These are phyloP conservation scores for Zangia roseola DNA, from an alignment of 768 basidiomycete species.

Conservation along the genomic window DNA sequence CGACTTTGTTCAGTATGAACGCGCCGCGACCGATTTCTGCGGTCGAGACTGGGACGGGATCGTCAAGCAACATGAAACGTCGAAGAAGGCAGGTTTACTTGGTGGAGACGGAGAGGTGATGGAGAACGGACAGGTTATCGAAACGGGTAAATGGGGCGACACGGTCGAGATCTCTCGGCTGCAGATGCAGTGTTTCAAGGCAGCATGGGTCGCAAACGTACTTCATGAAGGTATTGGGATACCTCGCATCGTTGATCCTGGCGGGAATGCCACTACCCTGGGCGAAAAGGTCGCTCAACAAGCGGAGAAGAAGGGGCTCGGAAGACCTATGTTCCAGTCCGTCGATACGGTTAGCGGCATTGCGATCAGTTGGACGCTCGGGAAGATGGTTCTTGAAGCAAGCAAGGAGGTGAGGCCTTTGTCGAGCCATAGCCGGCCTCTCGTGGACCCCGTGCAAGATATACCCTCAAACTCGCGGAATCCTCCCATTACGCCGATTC, in stretches of 20 bases:
- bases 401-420: conserved; percentile 74
- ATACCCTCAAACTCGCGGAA: conserved; percentile 49
- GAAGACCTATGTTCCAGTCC: conserved; percentile 85
- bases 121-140: conserved; percentile 58
- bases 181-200: conserved; percentile 99
- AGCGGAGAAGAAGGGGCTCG: conserved; percentile 81
- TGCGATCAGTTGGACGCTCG: conserved; percentile 96
- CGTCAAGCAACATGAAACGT: conserved; percentile 56
- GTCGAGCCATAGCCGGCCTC: conserved; percentile 46
- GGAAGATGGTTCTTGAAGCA: conserved; percentile 98
- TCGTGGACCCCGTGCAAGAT: conserved; percentile 74
- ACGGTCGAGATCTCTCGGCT: conserved; percentile 80
- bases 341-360: conserved; percentile 90
- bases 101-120: conserved; percentile 68
- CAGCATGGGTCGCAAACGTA: conserved; percentile 96
- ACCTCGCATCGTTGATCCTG: conserved; percentile 85
- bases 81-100: conserved; percentile 47
- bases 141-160: conserved; percentile 65
- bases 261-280: conserved; percentile 70
- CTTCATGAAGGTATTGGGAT: conserved; percentile 95
- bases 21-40: conserved; percentile 87
- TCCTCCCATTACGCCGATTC: conserved; percentile 58
- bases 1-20: conserved; percentile 95
- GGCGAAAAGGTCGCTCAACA: conserved; percentile 71
- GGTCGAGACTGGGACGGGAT: conserved; percentile 76